Evolutionary conservation across 345 rosid species (phyloP).

Genomic region (Rhizophora mangle): DNA sequence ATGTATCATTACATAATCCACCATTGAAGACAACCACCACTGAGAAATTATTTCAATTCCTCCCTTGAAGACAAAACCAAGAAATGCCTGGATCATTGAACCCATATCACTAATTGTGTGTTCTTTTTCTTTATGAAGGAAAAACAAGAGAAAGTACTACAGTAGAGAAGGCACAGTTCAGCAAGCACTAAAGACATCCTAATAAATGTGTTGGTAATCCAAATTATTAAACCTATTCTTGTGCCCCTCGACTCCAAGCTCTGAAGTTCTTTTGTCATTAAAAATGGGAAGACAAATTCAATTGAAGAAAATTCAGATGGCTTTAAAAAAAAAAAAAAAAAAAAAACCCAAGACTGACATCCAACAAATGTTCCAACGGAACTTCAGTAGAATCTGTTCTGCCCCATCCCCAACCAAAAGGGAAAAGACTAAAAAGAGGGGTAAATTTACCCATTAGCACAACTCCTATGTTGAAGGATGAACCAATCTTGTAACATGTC

Average conservation of each 20-base stretch:
- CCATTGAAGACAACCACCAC: constrained; percentile 33
- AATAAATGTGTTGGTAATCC: constrained; percentile 45
- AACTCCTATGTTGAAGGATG: constrained; percentile 40
- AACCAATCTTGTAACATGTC: constrained; percentile 43
- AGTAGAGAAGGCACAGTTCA: constrained; percentile 20
- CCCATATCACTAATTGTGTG: constrained; percentile 41
- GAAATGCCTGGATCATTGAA: constrained; percentile 37
- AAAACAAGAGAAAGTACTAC: not conserved
- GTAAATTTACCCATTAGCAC: constrained; percentile 54
- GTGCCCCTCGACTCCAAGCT: constrained; percentile 41
- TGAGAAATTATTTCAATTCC: constrained; percentile 44
- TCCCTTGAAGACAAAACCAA: constrained; percentile 35
- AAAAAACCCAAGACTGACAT: constrained; percentile 36
- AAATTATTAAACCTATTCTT: constrained; percentile 53
- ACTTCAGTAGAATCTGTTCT: constrained; percentile 54
- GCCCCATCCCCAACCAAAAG: constrained; percentile 36
- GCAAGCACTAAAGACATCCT: constrained; percentile 44
- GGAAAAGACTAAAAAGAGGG: constrained; percentile 39
- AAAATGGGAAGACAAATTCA: constrained; percentile 47
- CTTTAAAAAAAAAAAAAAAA: constrained; percentile 2
- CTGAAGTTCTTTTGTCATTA: constrained; percentile 38
- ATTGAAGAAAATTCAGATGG: constrained; percentile 35
- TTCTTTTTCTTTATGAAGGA: constrained; percentile 14
- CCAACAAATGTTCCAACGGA: constrained; percentile 41
- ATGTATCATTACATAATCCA: constrained; percentile 44